Conservation (phyloP, 2,329 filamentous ascomycete species). For the Pezicula carpinea region DNA sequence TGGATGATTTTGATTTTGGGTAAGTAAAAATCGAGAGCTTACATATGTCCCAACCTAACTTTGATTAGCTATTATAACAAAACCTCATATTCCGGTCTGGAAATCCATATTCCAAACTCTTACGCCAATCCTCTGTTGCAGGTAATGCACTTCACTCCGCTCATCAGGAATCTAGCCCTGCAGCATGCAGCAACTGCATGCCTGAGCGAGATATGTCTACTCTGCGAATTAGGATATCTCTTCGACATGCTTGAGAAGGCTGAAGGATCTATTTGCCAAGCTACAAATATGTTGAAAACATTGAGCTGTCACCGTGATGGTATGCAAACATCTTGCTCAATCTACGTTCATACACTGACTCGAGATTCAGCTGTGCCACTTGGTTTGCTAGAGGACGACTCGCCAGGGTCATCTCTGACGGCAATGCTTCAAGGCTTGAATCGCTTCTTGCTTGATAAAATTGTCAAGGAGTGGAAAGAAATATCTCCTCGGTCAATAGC, state of each 20-base stretch:
- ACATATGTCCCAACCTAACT: slow-evolving; percentile 14
- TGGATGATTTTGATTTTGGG: slow-evolving; percentile 99
- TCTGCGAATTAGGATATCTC: slow-evolving; percentile 92
- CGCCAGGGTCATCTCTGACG: slow-evolving; percentile 67
- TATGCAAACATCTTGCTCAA: slow-evolving; percentile 25
- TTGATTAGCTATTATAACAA: slow-evolving; percentile 80
- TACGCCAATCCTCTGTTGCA: slow-evolving; percentile 93
- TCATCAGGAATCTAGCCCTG: slow-evolving; percentile 82
- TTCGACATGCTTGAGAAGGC: slow-evolving; percentile 99
- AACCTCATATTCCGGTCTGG: slow-evolving; percentile 83
- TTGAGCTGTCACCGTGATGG: slow-evolving; percentile 79
- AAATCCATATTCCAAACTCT: slow-evolving; percentile 95
- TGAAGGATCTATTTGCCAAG: slow-evolving; percentile 88
- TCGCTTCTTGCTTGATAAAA: slow-evolving; percentile 78
- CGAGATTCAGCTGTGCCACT: slow-evolving; percentile 57
- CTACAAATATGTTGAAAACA: slow-evolving; percentile 88
- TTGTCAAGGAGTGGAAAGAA: slow-evolving; percentile 70
- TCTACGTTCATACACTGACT: slow-evolving; percentile 19
- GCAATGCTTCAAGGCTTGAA: slow-evolving; percentile 82
- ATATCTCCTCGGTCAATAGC: slow-evolving; percentile 56
- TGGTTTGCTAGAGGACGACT: slow-evolving; percentile 80
- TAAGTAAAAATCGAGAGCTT: slow-evolving; percentile 39
- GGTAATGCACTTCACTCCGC: slow-evolving; percentile 83
- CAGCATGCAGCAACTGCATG: slow-evolving; percentile 86
- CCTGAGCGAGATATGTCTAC: slow-evolving; percentile 73